Base-by-base conservation (phyloP, 2,329 filamentous ascomycete species). In the Blastomyces parvus region DNA sequence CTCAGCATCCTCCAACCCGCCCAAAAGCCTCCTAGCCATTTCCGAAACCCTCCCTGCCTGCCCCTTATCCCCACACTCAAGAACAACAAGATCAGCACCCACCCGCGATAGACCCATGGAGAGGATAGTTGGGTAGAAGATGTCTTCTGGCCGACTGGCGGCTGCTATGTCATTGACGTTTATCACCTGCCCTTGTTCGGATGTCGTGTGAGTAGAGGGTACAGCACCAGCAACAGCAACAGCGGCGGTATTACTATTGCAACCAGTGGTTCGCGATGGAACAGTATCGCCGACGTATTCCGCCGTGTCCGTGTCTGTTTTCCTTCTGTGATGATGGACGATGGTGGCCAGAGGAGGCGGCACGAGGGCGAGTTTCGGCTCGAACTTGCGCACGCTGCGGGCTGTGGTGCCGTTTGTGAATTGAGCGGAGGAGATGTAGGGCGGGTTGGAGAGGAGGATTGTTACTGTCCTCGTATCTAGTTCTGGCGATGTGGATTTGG, bases 381-480 rank as follows among this genome's bases (percentile, higher is more conserved):
- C 94, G 72, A 86, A 91, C 56, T 85, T 85, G 19, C 91, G 84
- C 38, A 97, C 93, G 14, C 89, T 93, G 33, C 86, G 83, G 0
- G 82, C 80, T 0, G 88, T 91, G 22, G 84, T 83, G 48, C 76
- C 81, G 48, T 80, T 69, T 6, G 65, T 75, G 70, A 89, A 91
- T 8, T 83, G 84, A 3, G 72, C 67, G 0, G 80, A 77, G 1
- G 91, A 95, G 60, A 97, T 87, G 73, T 97, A 97, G 0, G 94
- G 94, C 19, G 94, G 94, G 70, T 99, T 99, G 1, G 89, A 89
- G 44, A 94, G 83, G 1, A 99, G 76, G 3, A 97, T 77, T n/a
- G 38, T 59, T 30, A 59, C 8, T 2, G 57, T 27, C 6, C n/a
- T 30, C 33, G 25, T 30, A 8, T 44, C 13, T n/a, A 17, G 17